These are phyloP conservation scores for Evansstolkia leycettana DNA, from an alignment of 495 filamentous ascomycete genomes.

Conservation along the genomic window DNA sequence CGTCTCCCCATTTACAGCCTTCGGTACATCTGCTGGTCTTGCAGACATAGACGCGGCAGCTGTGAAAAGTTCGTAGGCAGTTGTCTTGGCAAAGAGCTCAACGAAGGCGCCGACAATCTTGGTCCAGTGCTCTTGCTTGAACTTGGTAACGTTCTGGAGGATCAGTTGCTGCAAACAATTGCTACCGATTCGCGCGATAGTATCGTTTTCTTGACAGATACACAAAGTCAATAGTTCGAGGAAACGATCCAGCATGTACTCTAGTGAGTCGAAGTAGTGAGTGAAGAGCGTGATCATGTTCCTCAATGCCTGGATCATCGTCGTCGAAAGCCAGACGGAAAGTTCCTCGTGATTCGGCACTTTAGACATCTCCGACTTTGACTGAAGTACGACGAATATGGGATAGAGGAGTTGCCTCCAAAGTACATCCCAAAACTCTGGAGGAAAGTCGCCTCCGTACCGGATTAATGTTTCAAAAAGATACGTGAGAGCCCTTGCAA, in stretches of 20 bases:
- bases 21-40: conserved; percentile 14
- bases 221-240: conserved; percentile 86
- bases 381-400: conserved; percentile 96
- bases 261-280: conserved; percentile 89
- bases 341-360: conserved; percentile 87
- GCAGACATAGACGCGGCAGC: conserved; percentile 52
- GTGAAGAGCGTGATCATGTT: conserved; percentile 99
- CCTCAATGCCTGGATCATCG: conserved; percentile 95
- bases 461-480: conserved; percentile 86
- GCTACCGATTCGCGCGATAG: conserved; percentile 92
- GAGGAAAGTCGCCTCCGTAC: conserved; percentile 83
- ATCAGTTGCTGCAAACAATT: conserved; percentile 96
- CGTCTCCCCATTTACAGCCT: conserved; percentile 22
- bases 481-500: conserved; percentile 80
- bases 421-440: conserved; percentile 95
- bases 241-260: conserved; percentile 95
- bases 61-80: conserved; percentile 86
- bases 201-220: conserved; percentile 99
- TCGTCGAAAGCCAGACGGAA: conserved; percentile 98
- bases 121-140: conserved; percentile 74
- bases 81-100: conserved; percentile 87
- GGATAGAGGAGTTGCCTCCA: conserved; percentile 95
- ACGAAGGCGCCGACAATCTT: conserved; percentile 93
- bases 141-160: conserved; percentile 87
- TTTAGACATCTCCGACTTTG: conserved; percentile 89